These are phyloP conservation scores for Apiospora marii DNA, from an alignment of 2,329 filamentous ascomycete genomes.

Conservation along the genomic window DNA sequence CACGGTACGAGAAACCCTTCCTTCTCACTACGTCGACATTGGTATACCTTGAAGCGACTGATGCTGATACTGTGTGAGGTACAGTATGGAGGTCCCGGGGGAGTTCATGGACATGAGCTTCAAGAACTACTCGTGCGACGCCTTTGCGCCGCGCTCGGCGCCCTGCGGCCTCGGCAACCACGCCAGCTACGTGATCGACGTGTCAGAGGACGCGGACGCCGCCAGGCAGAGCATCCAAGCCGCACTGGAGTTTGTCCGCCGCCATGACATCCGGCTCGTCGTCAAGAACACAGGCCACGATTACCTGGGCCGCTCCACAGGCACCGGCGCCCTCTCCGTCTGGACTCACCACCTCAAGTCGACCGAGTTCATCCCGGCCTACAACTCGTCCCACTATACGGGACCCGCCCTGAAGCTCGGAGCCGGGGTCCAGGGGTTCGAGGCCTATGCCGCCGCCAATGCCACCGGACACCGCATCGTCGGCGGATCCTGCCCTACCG, in stretches of 20 bases:
- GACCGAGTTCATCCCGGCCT: constrained; percentile 33
- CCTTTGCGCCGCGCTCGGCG: constrained; percentile 22
- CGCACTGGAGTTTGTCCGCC: constrained; percentile 29
- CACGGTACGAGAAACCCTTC: neutral
- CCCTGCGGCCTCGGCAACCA: constrained; percentile 29
- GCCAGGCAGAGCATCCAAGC: constrained; percentile 16
- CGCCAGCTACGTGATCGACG: constrained; percentile 25
- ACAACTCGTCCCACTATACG: constrained; percentile 35
- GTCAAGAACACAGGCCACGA: constrained; percentile 39
- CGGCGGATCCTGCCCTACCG: constrained; percentile 45
- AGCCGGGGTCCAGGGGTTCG: constrained; percentile 34
- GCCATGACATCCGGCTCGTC: constrained; percentile 31
- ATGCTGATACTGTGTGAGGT: neutral
- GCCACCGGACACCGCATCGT: constrained; percentile 44
- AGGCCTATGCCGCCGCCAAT: constrained; percentile 31
- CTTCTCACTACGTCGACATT: neutral
- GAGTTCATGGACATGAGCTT: constrained; percentile 29
- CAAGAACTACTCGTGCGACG: constrained; percentile 32
- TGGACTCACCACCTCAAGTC: constrained; percentile 44
- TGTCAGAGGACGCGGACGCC: neutral
- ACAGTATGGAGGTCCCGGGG: constrained; percentile 26
- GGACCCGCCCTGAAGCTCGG: constrained; percentile 39
- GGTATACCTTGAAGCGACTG: no score
- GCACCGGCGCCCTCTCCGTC: constrained; percentile 39
- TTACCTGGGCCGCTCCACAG: constrained; percentile 42